Evolutionary conservation across 2,329 filamentous ascomycete species (phyloP).

Genomic region (Ophiostoma quercus): DNA sequence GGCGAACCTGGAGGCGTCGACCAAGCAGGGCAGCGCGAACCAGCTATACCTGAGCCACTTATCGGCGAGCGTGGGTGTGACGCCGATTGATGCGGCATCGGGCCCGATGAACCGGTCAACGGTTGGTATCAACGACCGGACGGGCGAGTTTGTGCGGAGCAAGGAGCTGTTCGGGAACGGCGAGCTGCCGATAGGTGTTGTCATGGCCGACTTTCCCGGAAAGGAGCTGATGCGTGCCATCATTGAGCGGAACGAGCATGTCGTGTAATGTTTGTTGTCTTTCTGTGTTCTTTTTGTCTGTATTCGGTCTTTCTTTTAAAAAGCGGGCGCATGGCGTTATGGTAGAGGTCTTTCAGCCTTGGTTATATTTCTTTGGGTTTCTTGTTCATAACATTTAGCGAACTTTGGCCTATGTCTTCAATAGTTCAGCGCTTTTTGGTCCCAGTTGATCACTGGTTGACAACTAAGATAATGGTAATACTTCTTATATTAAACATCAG

Average conservation of each 20-base stretch:
- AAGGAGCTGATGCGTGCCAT: constrained; percentile 40
- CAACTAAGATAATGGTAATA: background rate
- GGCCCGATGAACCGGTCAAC: constrained; percentile 40
- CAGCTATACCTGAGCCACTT: constrained; percentile 43
- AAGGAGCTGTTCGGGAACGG: background rate
- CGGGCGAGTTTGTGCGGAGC: constrained; percentile 37
- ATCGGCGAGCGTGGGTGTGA: constrained; percentile 45
- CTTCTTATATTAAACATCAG: background rate
- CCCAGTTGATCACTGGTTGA: background rate
- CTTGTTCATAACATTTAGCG: background rate
- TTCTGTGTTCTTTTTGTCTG: background rate
- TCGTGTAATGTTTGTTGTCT: background rate
- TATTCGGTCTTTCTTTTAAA: background rate
- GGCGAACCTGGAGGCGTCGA: constrained; percentile 38
- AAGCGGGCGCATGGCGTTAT: background rate
- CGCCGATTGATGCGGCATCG: constrained; percentile 47
- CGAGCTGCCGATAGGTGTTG: constrained; percentile 37
- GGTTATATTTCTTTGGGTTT: background rate
- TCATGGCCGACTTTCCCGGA: constrained; percentile 48
- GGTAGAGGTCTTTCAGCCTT: background rate
- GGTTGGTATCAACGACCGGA: constrained; percentile 47
- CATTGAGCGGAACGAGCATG: constrained; percentile 37
- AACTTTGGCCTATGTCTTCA: background rate
- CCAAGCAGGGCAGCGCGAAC: constrained; percentile 23
- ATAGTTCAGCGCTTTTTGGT: background rate